A percentile compares a stretch with the other conserved stretches of the same genome.
Conservation (phyloP, 2,329 filamentous ascomycete genomes). For the Ophiostoma tasmaniense region DNA sequence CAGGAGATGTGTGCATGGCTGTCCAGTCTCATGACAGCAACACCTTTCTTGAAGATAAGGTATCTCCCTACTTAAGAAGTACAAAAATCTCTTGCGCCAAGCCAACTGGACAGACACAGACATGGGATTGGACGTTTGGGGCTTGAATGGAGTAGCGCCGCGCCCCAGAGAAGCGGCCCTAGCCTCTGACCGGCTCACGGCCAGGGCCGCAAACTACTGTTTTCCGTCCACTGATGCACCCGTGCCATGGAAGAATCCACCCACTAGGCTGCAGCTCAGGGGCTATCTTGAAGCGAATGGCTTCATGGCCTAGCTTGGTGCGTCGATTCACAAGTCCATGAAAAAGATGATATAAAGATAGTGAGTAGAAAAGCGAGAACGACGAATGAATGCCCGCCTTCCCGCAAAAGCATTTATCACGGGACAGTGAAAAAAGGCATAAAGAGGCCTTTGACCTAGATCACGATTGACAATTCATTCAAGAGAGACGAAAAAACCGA, state of each 20-base stretch:
- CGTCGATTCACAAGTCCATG: not conserved
- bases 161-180: conserved; percentile 7
- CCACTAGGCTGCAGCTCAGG: conserved; percentile 4
- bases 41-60: not conserved
- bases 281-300: not conserved
- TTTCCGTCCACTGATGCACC: conserved; percentile 10
- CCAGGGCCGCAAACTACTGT: conserved; percentile 15
- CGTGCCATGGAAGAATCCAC: conserved; percentile 10
- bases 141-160: not conserved
- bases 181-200: conserved; percentile 10
- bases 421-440: no score
- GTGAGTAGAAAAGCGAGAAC: not conserved
- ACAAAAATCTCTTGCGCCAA: not conserved
- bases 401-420: no score
- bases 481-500: no score
- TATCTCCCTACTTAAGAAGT: not conserved
- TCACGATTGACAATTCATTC: no score
- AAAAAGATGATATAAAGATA: not conserved
- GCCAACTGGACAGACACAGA: not conserved
- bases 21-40: not conserved
- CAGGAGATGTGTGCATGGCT: not conserved
- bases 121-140: not conserved
- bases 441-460: no score
- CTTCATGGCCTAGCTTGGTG: not conserved
- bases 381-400: not conserved